Evolutionary conservation across 2,329 filamentous ascomycete genomes (phyloP).

Genomic region (Aspergillus pseudotamarii): DNA sequence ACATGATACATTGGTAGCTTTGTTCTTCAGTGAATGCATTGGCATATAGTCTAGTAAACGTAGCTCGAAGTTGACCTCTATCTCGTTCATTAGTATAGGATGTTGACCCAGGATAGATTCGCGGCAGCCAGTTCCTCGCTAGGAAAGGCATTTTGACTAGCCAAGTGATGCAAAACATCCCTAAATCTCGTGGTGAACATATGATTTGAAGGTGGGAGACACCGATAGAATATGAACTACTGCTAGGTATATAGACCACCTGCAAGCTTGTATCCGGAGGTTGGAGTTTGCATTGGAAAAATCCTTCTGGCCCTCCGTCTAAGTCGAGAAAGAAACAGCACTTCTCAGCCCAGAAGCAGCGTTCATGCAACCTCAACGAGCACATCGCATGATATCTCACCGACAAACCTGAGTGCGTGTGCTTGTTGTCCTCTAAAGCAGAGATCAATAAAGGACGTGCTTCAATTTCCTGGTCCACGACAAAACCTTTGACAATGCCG

Average conservation of each 20-base stretch:
- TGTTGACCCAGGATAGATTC: constrained; percentile 22
- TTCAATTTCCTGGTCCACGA: constrained; percentile 29
- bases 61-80: constrained; percentile 16
- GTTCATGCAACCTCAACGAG: constrained; percentile 30
- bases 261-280: constrained; percentile 14
- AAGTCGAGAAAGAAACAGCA: constrained; percentile 33
- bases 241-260: constrained; percentile 22
- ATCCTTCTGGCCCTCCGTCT: constrained; percentile 33
- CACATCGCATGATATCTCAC: constrained; percentile 33
- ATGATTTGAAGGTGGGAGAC: constrained; percentile 26
- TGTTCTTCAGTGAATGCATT: background rate
- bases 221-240: constrained; percentile 14
- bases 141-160: constrained; percentile 16
- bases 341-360: constrained; percentile 32
- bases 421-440: background rate
- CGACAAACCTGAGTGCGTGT: constrained; percentile 14
- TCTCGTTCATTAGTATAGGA: constrained; percentile 12
- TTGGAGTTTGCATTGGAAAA: constrained; percentile 24
- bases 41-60: constrained; percentile 5
- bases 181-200: constrained; percentile 28
- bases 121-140: constrained; percentile 29
- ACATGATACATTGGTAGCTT: background rate
- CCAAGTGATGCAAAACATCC: constrained; percentile 32
- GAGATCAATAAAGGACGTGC: constrained; percentile 9
- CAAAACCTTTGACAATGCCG: constrained; percentile 34